Base-by-base conservation (phyloP, 148 eudicot genomes). In the Chenopodium formosanum region DNA sequence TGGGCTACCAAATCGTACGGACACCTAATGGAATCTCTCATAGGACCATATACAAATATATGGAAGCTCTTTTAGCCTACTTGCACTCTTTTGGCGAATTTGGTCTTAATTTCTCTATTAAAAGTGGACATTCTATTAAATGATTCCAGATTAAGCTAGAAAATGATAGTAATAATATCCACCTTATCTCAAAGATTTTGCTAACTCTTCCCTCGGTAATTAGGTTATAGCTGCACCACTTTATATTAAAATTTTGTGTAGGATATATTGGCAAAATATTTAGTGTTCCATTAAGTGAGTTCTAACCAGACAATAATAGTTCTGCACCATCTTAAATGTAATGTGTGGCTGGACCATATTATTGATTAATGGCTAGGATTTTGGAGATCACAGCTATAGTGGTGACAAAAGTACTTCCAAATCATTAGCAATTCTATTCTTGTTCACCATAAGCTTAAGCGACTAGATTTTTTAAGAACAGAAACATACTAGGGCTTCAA, bases 11-110 rank as follows among this genome's bases (percentile, higher is more conserved):
- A 70, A 81, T 58, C 6, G 78, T 77, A 73, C 31, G 64, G 23
- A 79, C 79, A 80, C 73, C 37, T 50, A 65, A 77, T 70, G 83
- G 76, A 84, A 34, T 37, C 80, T 80, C 77, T 77, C 37, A 64
- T 31, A 53, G 73, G 78, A 80, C 81, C 83, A 63, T 76, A 68
- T 56, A 12, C 16, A 13, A n/a, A 34, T 23, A 69, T 40, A 70
- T 23, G 32, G 37, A 29, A 62, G 16, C 11, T 34, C 13, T 34
- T 72, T 74, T 77, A 56, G 84, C 73, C 64, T 52, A 81, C 84
- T 76, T 80, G 74, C 76, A 79, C 74, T 67, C 31, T 79, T 29
- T 66, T 22, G 23, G 50, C 22, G 22, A 31, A 40, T 74, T 69
- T 74, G 53, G 44, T 56, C 17, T 12, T 56, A 13, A 56, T 75